Percentiles rank a stretch among this genome's conserved stretches.
These are phyloP conservation scores for Botrytis sinoallii DNA, from an alignment of 2,329 filamentous ascomycete species.

Conservation along the genomic window DNA sequence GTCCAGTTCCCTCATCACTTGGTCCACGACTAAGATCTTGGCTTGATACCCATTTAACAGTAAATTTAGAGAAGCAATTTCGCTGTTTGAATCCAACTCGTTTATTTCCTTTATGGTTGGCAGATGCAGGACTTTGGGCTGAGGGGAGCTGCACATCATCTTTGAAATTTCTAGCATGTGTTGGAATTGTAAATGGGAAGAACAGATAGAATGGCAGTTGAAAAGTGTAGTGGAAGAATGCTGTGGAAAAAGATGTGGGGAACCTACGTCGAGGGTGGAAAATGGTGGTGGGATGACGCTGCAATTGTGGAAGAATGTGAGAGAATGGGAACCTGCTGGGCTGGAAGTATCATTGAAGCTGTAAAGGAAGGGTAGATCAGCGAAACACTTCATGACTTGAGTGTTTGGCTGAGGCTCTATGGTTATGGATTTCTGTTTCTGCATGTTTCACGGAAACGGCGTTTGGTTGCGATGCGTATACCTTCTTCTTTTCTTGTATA, in stretches of 20 bases:
- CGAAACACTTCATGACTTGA: not conserved
- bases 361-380: slow-evolving; percentile 42
- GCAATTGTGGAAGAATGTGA: slow-evolving; percentile 54
- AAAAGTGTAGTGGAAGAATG: slow-evolving; percentile 51
- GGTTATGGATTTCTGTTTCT: not conserved
- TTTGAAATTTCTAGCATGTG: slow-evolving; percentile 30
- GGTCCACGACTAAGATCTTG: slow-evolving; percentile 58
- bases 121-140: slow-evolving; percentile 51
- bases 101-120: slow-evolving; percentile 58
- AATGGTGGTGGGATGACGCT: slow-evolving; percentile 62
- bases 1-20: slow-evolving; percentile 53
- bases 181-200: slow-evolving; percentile 22
- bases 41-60: slow-evolving; percentile 59
- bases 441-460: not conserved
- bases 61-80: slow-evolving; percentile 57
- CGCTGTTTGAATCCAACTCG: slow-evolving; percentile 58
- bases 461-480: slow-evolving; percentile 4
- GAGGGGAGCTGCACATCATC: slow-evolving; percentile 31
- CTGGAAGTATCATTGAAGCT: slow-evolving; percentile 56
- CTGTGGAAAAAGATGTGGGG: slow-evolving; percentile 63
- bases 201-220: slow-evolving; percentile 43
- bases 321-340: slow-evolving; percentile 54
- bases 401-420: not conserved
- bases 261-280: slow-evolving; percentile 35
- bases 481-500: not conserved